Evolutionary conservation across 2,329 filamentous ascomycete genomes (phyloP).

Genomic region (Colletotrichum incanum): DNA sequence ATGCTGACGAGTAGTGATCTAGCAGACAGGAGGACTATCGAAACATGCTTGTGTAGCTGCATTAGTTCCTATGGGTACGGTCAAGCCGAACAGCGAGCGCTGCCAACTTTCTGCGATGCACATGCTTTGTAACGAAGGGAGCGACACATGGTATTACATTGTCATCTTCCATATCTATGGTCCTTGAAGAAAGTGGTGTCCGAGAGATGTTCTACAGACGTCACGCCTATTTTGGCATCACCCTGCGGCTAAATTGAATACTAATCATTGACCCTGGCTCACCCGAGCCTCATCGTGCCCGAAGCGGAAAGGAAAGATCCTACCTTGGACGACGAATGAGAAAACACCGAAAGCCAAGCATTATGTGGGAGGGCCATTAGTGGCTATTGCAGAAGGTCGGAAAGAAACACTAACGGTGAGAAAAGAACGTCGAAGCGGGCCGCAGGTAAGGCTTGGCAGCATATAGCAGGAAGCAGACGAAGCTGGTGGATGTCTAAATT

Average conservation of each 20-base stretch:
- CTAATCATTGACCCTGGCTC: not conserved
- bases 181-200: not conserved
- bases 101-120: conserved; percentile 7
- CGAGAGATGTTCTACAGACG: not conserved
- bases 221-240: not conserved
- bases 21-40: conserved; percentile 31
- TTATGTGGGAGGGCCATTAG: not conserved
- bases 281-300: conserved; percentile 7
- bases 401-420: conserved; percentile 31
- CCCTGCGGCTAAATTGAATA: not conserved
- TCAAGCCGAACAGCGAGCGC: conserved; percentile 8
- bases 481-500: conserved; percentile 17
- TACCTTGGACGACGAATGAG: conserved; percentile 13
- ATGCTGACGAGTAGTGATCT: conserved; percentile 22
- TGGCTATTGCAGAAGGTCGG: conserved; percentile 5
- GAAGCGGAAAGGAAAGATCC: not conserved
- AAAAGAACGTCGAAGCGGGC: conserved; percentile 19
- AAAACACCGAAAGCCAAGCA: conserved; percentile 21
- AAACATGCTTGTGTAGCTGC: conserved; percentile 30
- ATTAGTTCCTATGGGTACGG: conserved; percentile 21
- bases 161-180: conserved; percentile 17
- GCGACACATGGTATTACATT: conserved; percentile 12
- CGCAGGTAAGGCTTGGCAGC: not conserved
- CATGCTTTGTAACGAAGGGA: not conserved
- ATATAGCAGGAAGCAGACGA: not conserved